Conservation (phyloP, 306 rosid species). For the Casuarina glauca region DNA sequence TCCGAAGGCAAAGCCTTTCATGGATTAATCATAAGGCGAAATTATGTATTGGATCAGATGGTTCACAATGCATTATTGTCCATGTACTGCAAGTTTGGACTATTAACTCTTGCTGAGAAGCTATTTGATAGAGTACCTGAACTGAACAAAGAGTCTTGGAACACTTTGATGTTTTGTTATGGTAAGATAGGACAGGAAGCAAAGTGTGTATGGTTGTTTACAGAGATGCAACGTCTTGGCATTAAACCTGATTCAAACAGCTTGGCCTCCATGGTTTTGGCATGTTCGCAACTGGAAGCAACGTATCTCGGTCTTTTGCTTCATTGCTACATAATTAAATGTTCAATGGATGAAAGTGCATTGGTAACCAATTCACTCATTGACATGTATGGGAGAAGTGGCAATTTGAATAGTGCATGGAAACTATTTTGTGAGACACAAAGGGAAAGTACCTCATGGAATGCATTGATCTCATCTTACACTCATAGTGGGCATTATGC, state of each 20-base stretch:
- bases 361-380: slow-evolving; percentile 56
- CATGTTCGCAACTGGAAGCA: slow-evolving; percentile 50
- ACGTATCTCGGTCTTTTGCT: slow-evolving; percentile 55
- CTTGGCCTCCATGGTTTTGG: slow-evolving; percentile 54
- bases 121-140: slow-evolving; percentile 36
- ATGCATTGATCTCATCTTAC: slow-evolving; percentile 66
- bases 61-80: slow-evolving; percentile 50
- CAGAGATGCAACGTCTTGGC: slow-evolving; percentile 54
- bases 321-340: slow-evolving; percentile 57
- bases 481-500: slow-evolving; percentile 38
- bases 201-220: slow-evolving; percentile 51
- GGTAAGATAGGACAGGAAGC: slow-evolving; percentile 37
- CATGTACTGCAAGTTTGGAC: slow-evolving; percentile 78
- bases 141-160: slow-evolving; percentile 50
- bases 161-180: slow-evolving; percentile 54
- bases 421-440: slow-evolving; percentile 44
- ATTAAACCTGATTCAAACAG: slow-evolving; percentile 44
- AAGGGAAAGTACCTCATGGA: slow-evolving; percentile 62
- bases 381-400: slow-evolving; percentile 75
- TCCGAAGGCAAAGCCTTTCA: slow-evolving; percentile 67
- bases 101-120: slow-evolving; percentile 52
- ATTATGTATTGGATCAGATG: slow-evolving; percentile 31
- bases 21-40: slow-evolving; percentile 50
- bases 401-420: slow-evolving; percentile 43
- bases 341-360: slow-evolving; percentile 36